These are phyloP conservation scores for Mangifera indica DNA, from an alignment of 345 rosid genomes.

Conservation along the genomic window DNA sequence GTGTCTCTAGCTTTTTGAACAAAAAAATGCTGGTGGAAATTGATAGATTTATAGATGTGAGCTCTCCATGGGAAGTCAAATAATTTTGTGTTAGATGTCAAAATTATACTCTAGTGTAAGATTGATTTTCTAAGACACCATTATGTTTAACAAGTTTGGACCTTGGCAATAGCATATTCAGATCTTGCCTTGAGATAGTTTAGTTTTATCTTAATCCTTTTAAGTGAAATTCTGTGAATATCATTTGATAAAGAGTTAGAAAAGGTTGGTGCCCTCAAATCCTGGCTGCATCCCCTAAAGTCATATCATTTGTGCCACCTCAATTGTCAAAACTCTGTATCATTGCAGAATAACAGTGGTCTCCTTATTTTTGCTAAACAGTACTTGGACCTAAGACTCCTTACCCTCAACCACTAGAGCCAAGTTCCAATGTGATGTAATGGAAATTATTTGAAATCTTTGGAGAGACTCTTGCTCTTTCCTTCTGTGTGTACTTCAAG, in stretches of 20 bases:
- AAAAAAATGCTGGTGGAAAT: neutral
- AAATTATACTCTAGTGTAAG: neutral
- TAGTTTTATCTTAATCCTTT: neutral
- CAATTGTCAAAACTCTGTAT: too few relatives aligned
- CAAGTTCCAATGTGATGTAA: too few relatives aligned
- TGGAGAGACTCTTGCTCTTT: too few relatives aligned
- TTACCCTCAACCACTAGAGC: too few relatives aligned
- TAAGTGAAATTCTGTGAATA: neutral
- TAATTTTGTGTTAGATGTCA: neutral
- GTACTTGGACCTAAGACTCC: too few relatives aligned
- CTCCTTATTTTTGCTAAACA: too few relatives aligned
- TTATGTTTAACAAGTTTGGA: too few relatives aligned
- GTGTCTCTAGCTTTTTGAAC: neutral
- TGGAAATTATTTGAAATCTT: too few relatives aligned
- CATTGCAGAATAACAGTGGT: too few relatives aligned
- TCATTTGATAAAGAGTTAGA: neutral
- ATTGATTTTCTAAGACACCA: neutral
- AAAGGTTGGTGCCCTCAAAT: neutral
- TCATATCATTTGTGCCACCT: neutral
- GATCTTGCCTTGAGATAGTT: neutral
- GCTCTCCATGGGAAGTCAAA: neutral
- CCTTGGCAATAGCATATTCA: neutral
- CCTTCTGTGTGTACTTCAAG: neutral
- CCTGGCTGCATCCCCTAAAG: neutral
- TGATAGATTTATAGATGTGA: neutral